Percentiles rank a stretch among this genome's conserved stretches.
Evolutionary conservation across 1,284 basidiomycete genomes (phyloP).

Genomic region (Cutaneotrichosporon dermatis): DNA sequence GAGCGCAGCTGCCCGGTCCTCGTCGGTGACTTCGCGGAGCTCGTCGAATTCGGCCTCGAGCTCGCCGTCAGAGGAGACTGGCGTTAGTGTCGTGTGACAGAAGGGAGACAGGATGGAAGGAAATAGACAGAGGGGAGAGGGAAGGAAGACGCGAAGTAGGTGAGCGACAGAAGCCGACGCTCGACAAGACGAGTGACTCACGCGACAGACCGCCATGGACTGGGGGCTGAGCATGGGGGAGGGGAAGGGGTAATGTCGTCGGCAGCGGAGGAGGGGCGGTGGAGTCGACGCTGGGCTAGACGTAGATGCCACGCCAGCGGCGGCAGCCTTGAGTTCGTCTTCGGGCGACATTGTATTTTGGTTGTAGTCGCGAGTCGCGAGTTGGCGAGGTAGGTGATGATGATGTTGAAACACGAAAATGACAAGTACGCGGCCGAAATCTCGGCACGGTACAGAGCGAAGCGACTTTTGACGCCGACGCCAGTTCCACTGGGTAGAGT

Average conservation of each 20-base stretch:
- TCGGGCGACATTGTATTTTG: conserved; percentile 10
- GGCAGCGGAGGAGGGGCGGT: conserved; percentile 12
- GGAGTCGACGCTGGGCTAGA: conserved; percentile 10
- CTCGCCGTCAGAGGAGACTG: conserved; percentile 45
- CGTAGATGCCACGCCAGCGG: conserved; percentile 4
- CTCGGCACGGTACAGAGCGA: too few relatives aligned
- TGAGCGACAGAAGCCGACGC: neutral
- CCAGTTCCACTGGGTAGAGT: too few relatives aligned
- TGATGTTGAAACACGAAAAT: neutral
- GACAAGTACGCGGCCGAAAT: too few relatives aligned
- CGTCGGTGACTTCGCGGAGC: conserved; percentile 56
- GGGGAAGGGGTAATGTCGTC: conserved; percentile 47
- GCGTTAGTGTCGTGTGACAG: conserved; percentile 3
- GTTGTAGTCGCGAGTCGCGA: neutral
- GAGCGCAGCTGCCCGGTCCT: conserved; percentile 63
- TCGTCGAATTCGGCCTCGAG: conserved; percentile 44
- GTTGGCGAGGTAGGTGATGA: neutral
- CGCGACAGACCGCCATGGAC: conserved; percentile 39
- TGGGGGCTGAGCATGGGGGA: conserved; percentile 36
- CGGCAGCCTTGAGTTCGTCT: conserved; percentile 9
- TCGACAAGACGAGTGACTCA: conserved; percentile 18
- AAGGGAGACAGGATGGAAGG: too few relatives aligned
- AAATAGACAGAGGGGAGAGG: neutral
- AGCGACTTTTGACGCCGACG: too few relatives aligned
- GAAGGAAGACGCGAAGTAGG: neutral